Base-by-base conservation (phyloP, 2,329 filamentous ascomycete genomes). In the Elsinoe arachidis region DNA sequence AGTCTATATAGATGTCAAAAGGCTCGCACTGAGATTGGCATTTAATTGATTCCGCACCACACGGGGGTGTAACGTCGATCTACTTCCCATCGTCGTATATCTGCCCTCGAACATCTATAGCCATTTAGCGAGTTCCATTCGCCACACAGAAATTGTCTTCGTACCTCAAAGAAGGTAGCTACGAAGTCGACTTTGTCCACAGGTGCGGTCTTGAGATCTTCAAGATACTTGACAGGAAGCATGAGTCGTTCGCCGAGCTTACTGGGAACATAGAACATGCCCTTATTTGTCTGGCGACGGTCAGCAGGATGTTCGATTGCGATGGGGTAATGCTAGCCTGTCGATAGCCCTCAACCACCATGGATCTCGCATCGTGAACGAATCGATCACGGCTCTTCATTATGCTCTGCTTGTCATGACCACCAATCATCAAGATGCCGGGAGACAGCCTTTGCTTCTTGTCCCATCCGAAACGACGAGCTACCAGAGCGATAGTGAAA, bases 51-150 rank as follows among this genome's bases (percentile, higher is more conserved):
- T 59, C 33, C 62, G 64, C 38, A 64, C 61, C 1, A 66, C 64
- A 2, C 67, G 59, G 11, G 66, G 65, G 38, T 68, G 67, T 17
- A 68, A 58, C 0, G 63, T 66, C 1, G 62, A 65, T 5, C 66
- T 62, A 35, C 63, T 67, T 14, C 67, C 66, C 59, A 69, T 64
- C 0, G 65, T 67, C 0, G 66, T 69, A 58, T 69, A 68, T 56
- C 64, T 64, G n/a, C 65, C 67, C 56, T 68, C 67, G 43, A 69
- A 69, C 66, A 69, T 69, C 43, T 60, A 14, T 10, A 26, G 11
- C 2, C 2, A 14, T 10, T 47, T 5, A 47, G 43, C 5, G 6
- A 7, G 10, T 5, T 10, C 43, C 10, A 3, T 43, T 4, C 5
- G 9, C 9, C 5, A 14, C 10, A 26, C 2, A 17, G 10, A 6